Evolutionary conservation across 106 monocot species (phyloP).

Genomic region (Dioscorea dumetorum): DNA sequence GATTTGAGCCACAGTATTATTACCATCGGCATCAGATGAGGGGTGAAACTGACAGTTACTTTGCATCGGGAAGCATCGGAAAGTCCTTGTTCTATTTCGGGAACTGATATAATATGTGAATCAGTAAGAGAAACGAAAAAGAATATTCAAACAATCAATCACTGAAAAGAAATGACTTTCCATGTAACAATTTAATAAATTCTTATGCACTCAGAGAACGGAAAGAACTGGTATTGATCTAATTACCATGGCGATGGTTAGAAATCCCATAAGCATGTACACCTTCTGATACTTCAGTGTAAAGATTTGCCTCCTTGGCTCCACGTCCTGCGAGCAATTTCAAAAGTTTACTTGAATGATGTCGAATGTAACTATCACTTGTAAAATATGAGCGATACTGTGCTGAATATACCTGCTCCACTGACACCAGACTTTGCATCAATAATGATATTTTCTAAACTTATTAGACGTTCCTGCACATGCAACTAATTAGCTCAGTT

Average conservation of each 20-base stretch:
- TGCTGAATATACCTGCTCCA: conserved; percentile 68
- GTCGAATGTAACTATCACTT: too few relatives aligned
- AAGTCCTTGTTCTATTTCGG: conserved; percentile 98
- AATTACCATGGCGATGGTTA: conserved; percentile 86
- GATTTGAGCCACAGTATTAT: background rate
- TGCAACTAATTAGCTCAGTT: background rate
- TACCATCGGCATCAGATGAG: conserved; percentile 97
- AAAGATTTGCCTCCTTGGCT: conserved; percentile 95
- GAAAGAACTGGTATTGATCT: too few relatives aligned
- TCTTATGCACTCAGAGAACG: too few relatives aligned
- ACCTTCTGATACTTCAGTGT: conserved; percentile 88
- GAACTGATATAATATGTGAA: conserved; percentile 45
- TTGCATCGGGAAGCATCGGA: conserved; percentile 72
- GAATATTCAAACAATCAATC: too few relatives aligned
- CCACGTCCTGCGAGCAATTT: conserved; percentile 54
- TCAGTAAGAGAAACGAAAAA: too few relatives aligned
- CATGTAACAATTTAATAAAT: too few relatives aligned
- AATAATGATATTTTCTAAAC: conserved; percentile 77
- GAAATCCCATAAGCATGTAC: conserved; percentile 90
- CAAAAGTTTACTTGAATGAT: too few relatives aligned
- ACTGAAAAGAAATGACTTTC: too few relatives aligned
- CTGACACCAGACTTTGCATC: conserved; percentile 99
- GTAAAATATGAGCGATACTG: background rate
- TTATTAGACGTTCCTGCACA: conserved; percentile 62
- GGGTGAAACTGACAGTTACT: conserved; percentile 95